These are phyloP conservation scores for Xylaria nigripes DNA, from an alignment of 495 filamentous ascomycete genomes.

Conservation along the genomic window DNA sequence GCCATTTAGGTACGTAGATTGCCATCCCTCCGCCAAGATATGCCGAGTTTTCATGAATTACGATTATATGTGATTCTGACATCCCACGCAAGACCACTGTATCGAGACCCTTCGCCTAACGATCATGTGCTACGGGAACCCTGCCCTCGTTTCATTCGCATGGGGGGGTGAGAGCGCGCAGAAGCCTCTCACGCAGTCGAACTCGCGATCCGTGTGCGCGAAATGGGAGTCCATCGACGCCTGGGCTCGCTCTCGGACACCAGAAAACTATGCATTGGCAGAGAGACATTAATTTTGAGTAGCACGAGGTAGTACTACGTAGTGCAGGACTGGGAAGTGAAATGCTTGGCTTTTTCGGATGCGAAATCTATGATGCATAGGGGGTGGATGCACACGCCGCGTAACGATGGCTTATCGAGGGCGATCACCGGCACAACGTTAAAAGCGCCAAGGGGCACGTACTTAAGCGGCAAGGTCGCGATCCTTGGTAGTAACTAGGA, in stretches of 20 bases:
- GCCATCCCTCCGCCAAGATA: background rate
- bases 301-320: too few species aligned
- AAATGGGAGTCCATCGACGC: slow-evolving; percentile 10
- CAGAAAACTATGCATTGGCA: background rate
- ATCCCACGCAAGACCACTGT: slow-evolving; percentile 4
- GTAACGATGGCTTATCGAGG: too few species aligned
- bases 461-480: too few species aligned
- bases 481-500: too few species aligned
- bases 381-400: too few species aligned
- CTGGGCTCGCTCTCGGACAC: slow-evolving; percentile 3
- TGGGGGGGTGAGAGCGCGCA: background rate
- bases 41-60: background rate
- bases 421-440: too few species aligned
- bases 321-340: too few species aligned
- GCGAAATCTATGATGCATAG: too few species aligned
- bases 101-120: slow-evolving; percentile 6
- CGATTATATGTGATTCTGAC: background rate
- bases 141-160: slow-evolving; percentile 6
- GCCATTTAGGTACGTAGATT: slow-evolving; percentile 1
- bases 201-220: slow-evolving; percentile 7
- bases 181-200: slow-evolving; percentile 7
- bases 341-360: too few species aligned
- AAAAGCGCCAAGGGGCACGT: too few species aligned
- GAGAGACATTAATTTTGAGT: background rate
- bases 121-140: slow-evolving; percentile 9